Base-by-base conservation (phyloP, 768 basidiomycete genomes). In the Leccinellum albellum region DNA sequence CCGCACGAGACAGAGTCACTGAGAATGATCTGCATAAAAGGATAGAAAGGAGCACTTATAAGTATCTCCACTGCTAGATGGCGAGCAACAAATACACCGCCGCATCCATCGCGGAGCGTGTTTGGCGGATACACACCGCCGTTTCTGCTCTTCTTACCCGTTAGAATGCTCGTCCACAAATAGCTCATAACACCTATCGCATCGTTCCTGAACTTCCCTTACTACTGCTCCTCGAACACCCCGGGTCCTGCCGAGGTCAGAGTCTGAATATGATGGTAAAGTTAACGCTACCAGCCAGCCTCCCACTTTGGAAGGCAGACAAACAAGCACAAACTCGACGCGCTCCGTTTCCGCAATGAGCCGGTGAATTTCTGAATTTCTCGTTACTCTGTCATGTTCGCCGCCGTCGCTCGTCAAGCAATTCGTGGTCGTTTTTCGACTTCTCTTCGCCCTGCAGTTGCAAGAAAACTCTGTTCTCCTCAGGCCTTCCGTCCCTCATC, bases 231-330 rank as follows among this genome's bases (percentile, higher is more conserved):
- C 62, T 63, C 3, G 65, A 50, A n/a, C 9, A 9, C 35, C 35
- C n/a, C 17, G 17, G 35, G n/a, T 40, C 59, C 52, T 73, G 69
- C n/a, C 72, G 73, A n/a, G 66, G 58, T 0, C 84, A 85, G 6
- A 98, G 79, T 74, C 91, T 93, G 77, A 96, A 99, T 35, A 98
- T 88, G 96, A 60, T 92, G 52, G 92, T 95, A 12, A 86, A 88
- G 67, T 88, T 90, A n/a, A 98, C 94, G 1, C 91, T n/a, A n/a
- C n/a, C n/a, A n/a, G n/a, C n/a, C n/a, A 26, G 35, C 35, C 35
- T 37, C 37, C 37, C 37, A 20, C 37, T 40, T 42, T 42, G 40
- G 40, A 42, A 42, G 20, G n/a, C 20, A 42, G 2, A 20, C 40
- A 42, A 42, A 42, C 20, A 42, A 20, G 40, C 40, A 42, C 40